phyloP scores from a whole-genome alignment of 78 protist genomes.

The Dictyostelium citrinum region DNA sequence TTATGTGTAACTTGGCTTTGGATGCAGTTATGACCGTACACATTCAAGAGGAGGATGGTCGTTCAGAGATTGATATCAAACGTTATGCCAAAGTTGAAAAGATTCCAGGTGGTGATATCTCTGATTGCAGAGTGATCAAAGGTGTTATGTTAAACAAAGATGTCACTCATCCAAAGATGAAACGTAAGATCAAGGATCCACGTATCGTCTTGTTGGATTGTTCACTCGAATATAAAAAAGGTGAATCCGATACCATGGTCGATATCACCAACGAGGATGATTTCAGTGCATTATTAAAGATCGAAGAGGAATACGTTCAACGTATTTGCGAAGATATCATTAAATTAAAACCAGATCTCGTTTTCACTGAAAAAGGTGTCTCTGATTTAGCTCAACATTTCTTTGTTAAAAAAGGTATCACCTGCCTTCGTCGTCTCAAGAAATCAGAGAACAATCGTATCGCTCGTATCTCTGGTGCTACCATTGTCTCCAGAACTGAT shows the following conservation, averaged over 20 bases:
- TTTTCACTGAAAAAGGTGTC: constrained; percentile 99
- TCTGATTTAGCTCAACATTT: constrained; percentile 97
- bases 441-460: constrained; percentile 99
- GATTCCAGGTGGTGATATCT: constrained; percentile 99
- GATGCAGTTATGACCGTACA: constrained; percentile 96
- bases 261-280: constrained; percentile 94
- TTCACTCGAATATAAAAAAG: constrained; percentile 99
- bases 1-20: constrained; percentile 95
- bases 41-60: constrained; percentile 71
- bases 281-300: constrained; percentile 85
- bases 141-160: constrained; percentile 99
- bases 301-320: constrained; percentile 96
- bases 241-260: constrained; percentile 95
- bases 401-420: constrained; percentile 93
- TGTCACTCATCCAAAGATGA: constrained; percentile 97
- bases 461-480: constrained; percentile 99
- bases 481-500: constrained; percentile 94
- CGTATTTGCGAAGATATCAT: constrained; percentile 92
- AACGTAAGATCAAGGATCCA: constrained; percentile 96
- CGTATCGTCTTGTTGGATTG: constrained; percentile 98
- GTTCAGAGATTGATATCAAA: constrained; percentile 97
- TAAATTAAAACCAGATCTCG: constrained; percentile 97
- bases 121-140: constrained; percentile 92
- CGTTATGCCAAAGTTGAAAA: constrained; percentile 97
- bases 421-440: constrained; percentile 97